These are phyloP conservation scores for Pleurotus platypus DNA, from an alignment of 768 basidiomycete genomes.

Conservation along the genomic window DNA sequence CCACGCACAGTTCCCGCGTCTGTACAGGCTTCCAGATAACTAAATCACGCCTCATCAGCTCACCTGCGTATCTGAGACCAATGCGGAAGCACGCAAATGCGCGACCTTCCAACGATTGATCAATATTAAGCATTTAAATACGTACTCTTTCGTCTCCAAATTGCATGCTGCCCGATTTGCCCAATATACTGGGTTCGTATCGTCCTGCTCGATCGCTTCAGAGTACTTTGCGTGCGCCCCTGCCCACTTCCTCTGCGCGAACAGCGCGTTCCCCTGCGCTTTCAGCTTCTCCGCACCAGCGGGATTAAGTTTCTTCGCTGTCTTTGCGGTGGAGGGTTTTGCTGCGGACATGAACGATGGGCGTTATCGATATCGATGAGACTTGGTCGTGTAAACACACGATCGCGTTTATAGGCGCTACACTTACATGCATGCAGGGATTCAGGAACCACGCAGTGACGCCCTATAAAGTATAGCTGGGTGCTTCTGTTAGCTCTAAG, in stretches of 20 bases:
- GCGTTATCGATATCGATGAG: too few relatives aligned
- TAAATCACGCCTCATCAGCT: constrained; percentile 2
- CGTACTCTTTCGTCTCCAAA: constrained; percentile 12
- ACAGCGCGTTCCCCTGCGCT: constrained; percentile 17
- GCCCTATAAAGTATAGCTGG: too few relatives aligned
- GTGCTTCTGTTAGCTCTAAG: too few relatives aligned
- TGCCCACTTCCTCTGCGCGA: constrained; percentile 14
- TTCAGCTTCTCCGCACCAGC: constrained; percentile 11
- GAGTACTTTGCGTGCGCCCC: constrained; percentile 12
- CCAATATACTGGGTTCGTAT: constrained; percentile 13
- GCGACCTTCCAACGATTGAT: not conserved
- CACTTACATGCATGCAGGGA: too few relatives aligned
- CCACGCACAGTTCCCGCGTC: constrained; percentile 25
- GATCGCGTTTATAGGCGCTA: too few relatives aligned
- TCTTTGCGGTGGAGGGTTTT: too few relatives aligned
- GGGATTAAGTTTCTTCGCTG: not conserved
- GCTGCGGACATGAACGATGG: too few relatives aligned
- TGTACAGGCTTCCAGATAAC: constrained; percentile 26
- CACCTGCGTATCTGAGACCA: too few relatives aligned
- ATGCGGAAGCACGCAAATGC: too few relatives aligned
- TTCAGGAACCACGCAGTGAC: too few relatives aligned
- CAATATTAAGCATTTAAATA: not conserved
- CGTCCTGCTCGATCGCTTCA: constrained; percentile 12
- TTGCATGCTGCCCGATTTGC: constrained; percentile 17
- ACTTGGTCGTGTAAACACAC: too few relatives aligned